Percentiles rank a stretch among this genome's conserved stretches.
Evolutionary conservation across 768 basidiomycete species (phyloP).

Genomic region (Boletus pseudopeckii): DNA sequence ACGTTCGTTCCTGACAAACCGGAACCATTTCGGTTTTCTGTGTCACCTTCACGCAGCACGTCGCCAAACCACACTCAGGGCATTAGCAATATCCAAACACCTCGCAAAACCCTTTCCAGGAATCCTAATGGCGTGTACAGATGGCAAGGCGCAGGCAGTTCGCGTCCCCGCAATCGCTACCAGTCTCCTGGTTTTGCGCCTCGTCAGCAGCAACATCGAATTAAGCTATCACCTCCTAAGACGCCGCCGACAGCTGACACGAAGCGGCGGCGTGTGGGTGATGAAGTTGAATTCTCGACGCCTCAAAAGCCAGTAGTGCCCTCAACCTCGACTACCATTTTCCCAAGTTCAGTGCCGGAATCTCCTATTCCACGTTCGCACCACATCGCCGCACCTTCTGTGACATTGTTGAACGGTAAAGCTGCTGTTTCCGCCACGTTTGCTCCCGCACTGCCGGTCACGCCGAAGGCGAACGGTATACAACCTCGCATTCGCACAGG

Average conservation of each 20-base stretch:
- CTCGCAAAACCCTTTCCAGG: slow-evolving; percentile 53
- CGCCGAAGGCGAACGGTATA: slow-evolving; percentile 27
- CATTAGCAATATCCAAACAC: slow-evolving; percentile 25
- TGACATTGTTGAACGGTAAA: slow-evolving; percentile 28
- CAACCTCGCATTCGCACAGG: slow-evolving; percentile 40
- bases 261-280: slow-evolving; percentile 61
- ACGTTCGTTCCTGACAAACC: slow-evolving; percentile 34
- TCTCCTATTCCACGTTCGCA: slow-evolving; percentile 34
- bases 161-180: slow-evolving; percentile 65
- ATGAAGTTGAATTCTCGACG: slow-evolving; percentile 37
- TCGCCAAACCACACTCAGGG: slow-evolving; percentile 23
- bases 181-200: slow-evolving; percentile 71
- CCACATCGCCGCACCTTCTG: slow-evolving; percentile 25
- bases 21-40: slow-evolving; percentile 64
- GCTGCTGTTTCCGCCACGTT: slow-evolving; percentile 22
- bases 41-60: slow-evolving; percentile 32
- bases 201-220: slow-evolving; percentile 43
- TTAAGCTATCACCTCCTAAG: slow-evolving; percentile 41
- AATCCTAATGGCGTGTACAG: slow-evolving; percentile 75
- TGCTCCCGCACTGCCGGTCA: slow-evolving; percentile 18
- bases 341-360: slow-evolving; percentile 26
- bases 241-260: slow-evolving; percentile 41
- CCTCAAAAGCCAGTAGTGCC: slow-evolving; percentile 32
- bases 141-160: slow-evolving; percentile 77
- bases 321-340: slow-evolving; percentile 23